Evolutionary conservation across 2,329 filamentous ascomycete species (phyloP).

Genomic region (Exophiala oligosperma): DNA sequence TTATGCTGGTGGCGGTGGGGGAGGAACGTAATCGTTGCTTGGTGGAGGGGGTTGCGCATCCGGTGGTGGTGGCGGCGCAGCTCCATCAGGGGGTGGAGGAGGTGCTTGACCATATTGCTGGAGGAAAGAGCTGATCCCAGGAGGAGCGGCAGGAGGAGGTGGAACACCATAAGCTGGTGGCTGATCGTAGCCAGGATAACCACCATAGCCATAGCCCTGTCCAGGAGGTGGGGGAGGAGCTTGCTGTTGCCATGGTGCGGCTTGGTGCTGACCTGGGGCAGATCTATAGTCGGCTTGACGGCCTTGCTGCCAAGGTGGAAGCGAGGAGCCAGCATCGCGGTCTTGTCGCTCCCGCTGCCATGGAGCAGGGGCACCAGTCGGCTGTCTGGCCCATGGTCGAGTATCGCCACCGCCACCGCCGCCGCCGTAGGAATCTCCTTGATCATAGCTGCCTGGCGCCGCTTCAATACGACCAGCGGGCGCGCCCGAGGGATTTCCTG

Average conservation of each 20-base stretch:
- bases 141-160: slow-evolving; percentile 51
- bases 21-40: slow-evolving; percentile 19
- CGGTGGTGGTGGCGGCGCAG: slow-evolving; percentile 42
- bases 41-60: slow-evolving; percentile 25
- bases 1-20: slow-evolving; percentile 17
- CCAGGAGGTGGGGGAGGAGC: slow-evolving; percentile 41
- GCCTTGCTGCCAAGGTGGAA: slow-evolving; percentile 35
- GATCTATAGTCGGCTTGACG: slow-evolving; percentile 46
- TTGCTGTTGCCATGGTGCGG: slow-evolving; percentile 64
- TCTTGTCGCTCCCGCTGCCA: slow-evolving; percentile 65
- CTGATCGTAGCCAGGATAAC: slow-evolving; percentile 48
- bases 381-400: slow-evolving; percentile 37
- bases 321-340: slow-evolving; percentile 38
- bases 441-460: slow-evolving; percentile 61
- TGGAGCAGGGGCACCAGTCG: slow-evolving; percentile 58
- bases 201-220: slow-evolving; percentile 58
- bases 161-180: slow-evolving; percentile 43
- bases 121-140: slow-evolving; percentile 62
- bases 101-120: slow-evolving; percentile 60
- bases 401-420: slow-evolving; percentile 54
- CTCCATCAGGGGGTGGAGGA: slow-evolving; percentile 51
- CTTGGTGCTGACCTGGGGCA: slow-evolving; percentile 32
- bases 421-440: slow-evolving; percentile 29
- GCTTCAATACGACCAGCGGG: slow-evolving; percentile 82
- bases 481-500: slow-evolving; percentile 63